Evolutionary conservation across 192 early-diverging fungal species (phyloP), one percentile per base, ranked within the genome.

Genomic region (Coemansia sp.): DNA sequence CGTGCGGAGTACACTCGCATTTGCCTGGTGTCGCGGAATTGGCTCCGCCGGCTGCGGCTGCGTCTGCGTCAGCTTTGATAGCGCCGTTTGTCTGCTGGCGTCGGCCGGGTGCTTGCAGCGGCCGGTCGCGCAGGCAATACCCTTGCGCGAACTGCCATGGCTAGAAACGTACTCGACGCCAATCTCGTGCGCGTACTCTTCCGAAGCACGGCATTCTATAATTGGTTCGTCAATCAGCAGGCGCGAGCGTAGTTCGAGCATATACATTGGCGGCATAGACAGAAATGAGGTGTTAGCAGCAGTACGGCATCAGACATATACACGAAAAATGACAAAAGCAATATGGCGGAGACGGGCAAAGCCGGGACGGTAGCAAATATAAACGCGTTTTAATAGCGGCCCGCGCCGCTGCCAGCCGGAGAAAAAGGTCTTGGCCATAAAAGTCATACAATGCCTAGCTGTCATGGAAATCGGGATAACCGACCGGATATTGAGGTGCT

Each of bases 191-290:
- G 70, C 70, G 28, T 54, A 36, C 47, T 74, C 70, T 23, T 67
- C 70, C 12, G 70, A 74, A 1, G 59, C 53, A 8, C 64, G 63
- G 23, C 70, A 66, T 58, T 74, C 70, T 62, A 62, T 39, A 46
- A 74, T 48, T 1, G 70, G 54, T n/a, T 50, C 45, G 27, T 67
- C 70, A 31, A 65, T 27, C 3, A 51, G 17, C 5, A 39, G 50
- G 30, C 47, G 35, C 30, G 49, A 29, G 39, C 25, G 56, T 8
- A 54, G 44, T 1, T 47, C 25, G 5, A 72, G 53, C 22, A 53
- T 27, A 64, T 54, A 64, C 53, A 52, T 72, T 8, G 35, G 28
- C 14, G 27, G 27, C n/a, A 47, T n/a, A 47, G 7, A 29, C 29
- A 29, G 4, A 47, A 47, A 29, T 45, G 11, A 39, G 17, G 11